Percentiles rank a stretch among this genome's conserved stretches.
Conservation (phyloP, 768 basidiomycete species). For the Boletellus emodensis region DNA sequence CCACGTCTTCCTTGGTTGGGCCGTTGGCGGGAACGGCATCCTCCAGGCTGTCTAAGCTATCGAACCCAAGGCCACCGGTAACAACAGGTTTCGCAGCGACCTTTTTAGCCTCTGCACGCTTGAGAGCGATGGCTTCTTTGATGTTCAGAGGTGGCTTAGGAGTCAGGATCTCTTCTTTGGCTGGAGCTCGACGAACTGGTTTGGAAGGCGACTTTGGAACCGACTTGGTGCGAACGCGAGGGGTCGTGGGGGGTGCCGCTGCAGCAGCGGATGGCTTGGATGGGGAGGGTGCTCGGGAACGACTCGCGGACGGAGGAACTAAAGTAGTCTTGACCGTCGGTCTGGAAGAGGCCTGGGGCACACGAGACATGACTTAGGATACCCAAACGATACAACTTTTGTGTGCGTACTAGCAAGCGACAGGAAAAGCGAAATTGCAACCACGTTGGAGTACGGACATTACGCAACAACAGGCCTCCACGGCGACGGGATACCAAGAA, state of each 20-base stretch:
- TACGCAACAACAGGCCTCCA: conserved; percentile 14
- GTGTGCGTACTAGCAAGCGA: conserved; percentile 7
- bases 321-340: conserved; percentile 28
- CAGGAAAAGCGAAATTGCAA: neutral
- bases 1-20: conserved; percentile 36
- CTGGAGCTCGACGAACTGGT: conserved; percentile 19
- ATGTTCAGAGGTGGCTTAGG: conserved; percentile 45
- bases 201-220: conserved; percentile 35
- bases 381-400: neutral
- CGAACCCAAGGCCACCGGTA: conserved; percentile 27
- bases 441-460: conserved; percentile 1
- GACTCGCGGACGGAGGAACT: conserved; percentile 24
- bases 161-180: conserved; percentile 24
- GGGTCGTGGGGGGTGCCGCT: conserved; percentile 22
- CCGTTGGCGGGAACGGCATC: conserved; percentile 39
- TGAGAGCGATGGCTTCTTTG: conserved; percentile 76
- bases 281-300: conserved; percentile 29
- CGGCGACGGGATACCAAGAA: neutral
- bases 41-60: conserved; percentile 42
- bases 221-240: conserved; percentile 37
- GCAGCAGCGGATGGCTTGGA: conserved; percentile 29
- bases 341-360: conserved; percentile 36
- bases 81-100: conserved; percentile 25
- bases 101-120: conserved; percentile 76
- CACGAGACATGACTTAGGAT: conserved; percentile 35